Conservation (phyloP, 805 yeast species). For the Schwanniomyces polymorphus region DNA sequence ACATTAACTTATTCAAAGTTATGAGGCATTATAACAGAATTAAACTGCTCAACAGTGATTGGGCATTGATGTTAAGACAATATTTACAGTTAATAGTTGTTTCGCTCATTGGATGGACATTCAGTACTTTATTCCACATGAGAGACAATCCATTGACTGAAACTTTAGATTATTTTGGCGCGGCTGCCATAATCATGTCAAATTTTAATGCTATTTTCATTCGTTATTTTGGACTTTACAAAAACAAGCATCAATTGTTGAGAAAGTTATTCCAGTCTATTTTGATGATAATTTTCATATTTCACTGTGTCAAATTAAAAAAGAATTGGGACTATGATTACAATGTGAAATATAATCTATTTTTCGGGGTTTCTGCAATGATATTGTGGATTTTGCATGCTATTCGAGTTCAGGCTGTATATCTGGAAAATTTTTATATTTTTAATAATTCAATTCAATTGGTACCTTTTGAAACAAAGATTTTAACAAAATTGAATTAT, state of each 20-base stretch:
- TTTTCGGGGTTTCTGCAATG: constrained; percentile 29
- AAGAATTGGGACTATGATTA: constrained; percentile 41
- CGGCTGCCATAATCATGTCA: constrained; percentile 34
- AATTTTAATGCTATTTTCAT: constrained; percentile 35
- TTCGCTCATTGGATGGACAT: constrained; percentile 36
- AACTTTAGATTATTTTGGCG: constrained; percentile 42
- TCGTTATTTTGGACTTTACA: constrained; percentile 29
- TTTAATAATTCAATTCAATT: constrained; percentile 37
- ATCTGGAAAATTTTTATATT: constrained; percentile 12
- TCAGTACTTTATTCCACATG: constrained; percentile 37
- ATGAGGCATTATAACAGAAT: constrained; percentile 22
- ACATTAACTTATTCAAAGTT: constrained; percentile 25
- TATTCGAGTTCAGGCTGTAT: constrained; percentile 14
- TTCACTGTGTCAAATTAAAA: constrained; percentile 28
- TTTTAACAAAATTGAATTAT: constrained; percentile 30
- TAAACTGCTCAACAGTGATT: constrained; percentile 9
- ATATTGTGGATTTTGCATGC: constrained; percentile 37
- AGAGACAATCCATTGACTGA: constrained; percentile 39
- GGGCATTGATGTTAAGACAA: constrained; percentile 26
- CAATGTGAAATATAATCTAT: constrained; percentile 30
- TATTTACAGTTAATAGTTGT: constrained; percentile 26
- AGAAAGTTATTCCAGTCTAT: constrained; percentile 17
- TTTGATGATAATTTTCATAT: constrained; percentile 16
- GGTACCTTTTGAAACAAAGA: constrained; percentile 38
- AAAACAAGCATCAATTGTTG: constrained; percentile 1